A percentile compares a stretch with the other conserved stretches of the same genome.
phyloP scores from a whole-genome alignment of 139 green algal species.

The Picocystis salinarum region DNA sequence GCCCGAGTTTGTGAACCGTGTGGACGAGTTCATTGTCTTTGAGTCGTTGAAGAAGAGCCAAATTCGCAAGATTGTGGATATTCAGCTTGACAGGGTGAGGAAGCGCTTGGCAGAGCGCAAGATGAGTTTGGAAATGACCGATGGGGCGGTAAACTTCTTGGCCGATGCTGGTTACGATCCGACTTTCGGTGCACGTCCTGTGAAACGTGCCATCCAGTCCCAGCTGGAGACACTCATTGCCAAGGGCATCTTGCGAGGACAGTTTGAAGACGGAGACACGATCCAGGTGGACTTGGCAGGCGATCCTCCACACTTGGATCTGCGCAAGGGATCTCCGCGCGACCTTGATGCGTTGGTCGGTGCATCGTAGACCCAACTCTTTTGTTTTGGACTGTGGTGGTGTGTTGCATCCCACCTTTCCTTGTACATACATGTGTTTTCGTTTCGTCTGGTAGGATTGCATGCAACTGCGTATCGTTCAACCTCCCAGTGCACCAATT shows the following conservation, averaged over 20 bases:
- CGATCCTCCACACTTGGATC: too few relatives aligned
- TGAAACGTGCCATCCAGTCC: constrained; percentile 89
- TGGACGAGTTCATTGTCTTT: constrained; percentile 96
- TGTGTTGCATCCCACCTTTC: too few relatives aligned
- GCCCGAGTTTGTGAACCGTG: constrained; percentile 92
- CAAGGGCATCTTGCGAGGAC: constrained; percentile 45
- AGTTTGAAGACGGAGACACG: constrained; percentile 49
- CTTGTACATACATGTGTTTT: too few relatives aligned
- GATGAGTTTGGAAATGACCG: constrained; percentile 53
- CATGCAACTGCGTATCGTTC: too few relatives aligned
- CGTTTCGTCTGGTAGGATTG: too few relatives aligned
- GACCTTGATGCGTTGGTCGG: too few relatives aligned
- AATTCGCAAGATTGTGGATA: constrained; percentile 63
- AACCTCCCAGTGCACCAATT: too few relatives aligned
- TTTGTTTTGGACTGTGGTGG: too few relatives aligned
- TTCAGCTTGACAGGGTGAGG: constrained; percentile 37
- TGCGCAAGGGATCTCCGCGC: too few relatives aligned
- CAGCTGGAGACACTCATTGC: constrained; percentile 86
- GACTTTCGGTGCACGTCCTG: constrained; percentile 78
- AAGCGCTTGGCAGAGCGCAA: constrained; percentile 62
- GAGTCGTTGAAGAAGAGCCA: constrained; percentile 49
- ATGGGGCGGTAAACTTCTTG: constrained; percentile 57
- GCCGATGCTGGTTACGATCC: constrained; percentile 67
- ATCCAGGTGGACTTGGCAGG: constrained; percentile 29
- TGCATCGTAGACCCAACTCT: too few relatives aligned